phyloP scores from a whole-genome alignment of 352 stramenopile species.

The Pythium myriotylum region DNA sequence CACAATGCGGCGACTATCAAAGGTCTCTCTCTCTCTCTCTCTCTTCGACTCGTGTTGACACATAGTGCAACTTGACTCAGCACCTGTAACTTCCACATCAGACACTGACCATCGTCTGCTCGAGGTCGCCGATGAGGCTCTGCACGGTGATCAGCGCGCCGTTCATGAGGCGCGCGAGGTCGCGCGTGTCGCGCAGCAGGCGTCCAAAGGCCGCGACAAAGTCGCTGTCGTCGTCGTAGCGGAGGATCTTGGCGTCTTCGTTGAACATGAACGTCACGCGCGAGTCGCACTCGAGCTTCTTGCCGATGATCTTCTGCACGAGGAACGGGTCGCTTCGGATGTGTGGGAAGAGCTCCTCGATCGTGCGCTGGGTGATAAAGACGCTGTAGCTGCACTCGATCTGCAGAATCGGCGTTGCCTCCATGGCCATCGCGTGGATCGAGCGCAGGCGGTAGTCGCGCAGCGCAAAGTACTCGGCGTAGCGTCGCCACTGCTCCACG shows the following conservation, averaged over 20 bases:
- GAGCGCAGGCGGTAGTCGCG: constrained; percentile 15
- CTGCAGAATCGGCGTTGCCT: constrained; percentile 11
- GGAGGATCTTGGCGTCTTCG: constrained; percentile 24
- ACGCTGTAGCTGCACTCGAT: constrained; percentile 21
- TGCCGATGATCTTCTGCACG: constrained; percentile 26
- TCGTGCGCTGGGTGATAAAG: constrained; percentile 21
- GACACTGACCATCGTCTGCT: not conserved
- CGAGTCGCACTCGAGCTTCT: constrained; percentile 23
- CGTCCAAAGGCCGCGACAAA: constrained; percentile 26
- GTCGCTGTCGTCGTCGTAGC: constrained; percentile 33
- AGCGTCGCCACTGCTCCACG: constrained; percentile 18
- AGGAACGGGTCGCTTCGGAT: constrained; percentile 25
- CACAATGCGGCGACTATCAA: no score
- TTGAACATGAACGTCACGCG: constrained; percentile 31
- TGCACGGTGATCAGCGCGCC: constrained; percentile 10
- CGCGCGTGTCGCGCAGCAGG: not conserved
- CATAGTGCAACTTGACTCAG: no score
- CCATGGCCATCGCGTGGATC: constrained; percentile 7
- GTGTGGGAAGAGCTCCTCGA: constrained; percentile 31
- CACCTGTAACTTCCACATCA: no score
- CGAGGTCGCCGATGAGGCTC: constrained; percentile 17
- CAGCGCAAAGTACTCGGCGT: constrained; percentile 14
- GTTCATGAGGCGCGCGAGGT: constrained; percentile 15
- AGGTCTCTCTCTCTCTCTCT: no score
- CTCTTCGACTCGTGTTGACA: no score